Evolutionary conservation across 2,329 filamentous ascomycete genomes (phyloP).

Genomic region (Fusarium sarcochroum): DNA sequence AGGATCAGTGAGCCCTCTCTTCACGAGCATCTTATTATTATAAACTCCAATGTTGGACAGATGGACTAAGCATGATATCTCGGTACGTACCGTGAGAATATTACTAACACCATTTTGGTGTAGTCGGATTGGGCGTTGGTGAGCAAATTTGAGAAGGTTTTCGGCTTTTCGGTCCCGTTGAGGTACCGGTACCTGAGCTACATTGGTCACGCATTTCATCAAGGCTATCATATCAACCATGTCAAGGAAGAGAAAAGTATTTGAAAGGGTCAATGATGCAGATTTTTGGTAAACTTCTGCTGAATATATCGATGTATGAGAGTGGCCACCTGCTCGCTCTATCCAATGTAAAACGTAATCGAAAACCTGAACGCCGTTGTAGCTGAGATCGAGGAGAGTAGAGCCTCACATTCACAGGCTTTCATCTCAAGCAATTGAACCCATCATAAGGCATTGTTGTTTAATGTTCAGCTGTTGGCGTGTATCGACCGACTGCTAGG

Average conservation of each 20-base stretch:
- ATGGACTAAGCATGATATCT: no score
- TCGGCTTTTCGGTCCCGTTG: conserved; percentile 29
- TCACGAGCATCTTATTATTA: not conserved
- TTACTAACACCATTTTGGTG: conserved; percentile 25
- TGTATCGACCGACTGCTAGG: conserved; percentile 81
- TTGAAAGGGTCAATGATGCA: not conserved
- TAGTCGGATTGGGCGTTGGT: conserved; percentile 37
- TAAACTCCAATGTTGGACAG: no score
- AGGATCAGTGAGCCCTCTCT: no score
- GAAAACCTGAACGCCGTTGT: conserved; percentile 5
- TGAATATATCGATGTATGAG: not conserved
- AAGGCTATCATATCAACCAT: not conserved
- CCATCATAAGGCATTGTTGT: not conserved
- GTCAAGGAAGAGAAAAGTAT: not conserved
- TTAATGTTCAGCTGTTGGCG: conserved; percentile 63
- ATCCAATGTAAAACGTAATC: not conserved
- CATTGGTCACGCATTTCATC: conserved; percentile 13
- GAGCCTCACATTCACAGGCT: not conserved
- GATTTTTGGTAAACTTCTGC: not conserved
- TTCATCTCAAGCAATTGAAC: not conserved
- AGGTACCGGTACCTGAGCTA: conserved; percentile 56
- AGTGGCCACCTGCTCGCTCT: not conserved
- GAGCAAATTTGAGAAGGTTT: conserved; percentile 70
- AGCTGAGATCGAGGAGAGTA: not conserved
- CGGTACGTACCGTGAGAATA: not conserved